These are phyloP conservation scores for Aspergillus mulundensis DNA, from an alignment of 495 filamentous ascomycete genomes.

Conservation along the genomic window DNA sequence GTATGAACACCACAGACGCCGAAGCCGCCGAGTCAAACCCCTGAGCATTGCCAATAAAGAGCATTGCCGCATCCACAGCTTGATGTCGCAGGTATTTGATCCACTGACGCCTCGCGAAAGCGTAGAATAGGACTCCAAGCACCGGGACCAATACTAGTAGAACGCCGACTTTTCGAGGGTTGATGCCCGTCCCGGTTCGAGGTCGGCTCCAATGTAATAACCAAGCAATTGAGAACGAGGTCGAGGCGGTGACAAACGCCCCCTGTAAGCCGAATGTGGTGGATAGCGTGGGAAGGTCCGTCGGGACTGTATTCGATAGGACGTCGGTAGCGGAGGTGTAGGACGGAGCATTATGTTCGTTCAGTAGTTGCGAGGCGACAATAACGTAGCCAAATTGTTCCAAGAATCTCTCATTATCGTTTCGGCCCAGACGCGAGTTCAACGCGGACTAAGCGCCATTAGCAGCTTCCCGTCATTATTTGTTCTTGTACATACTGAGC, in stretches of 20 bases:
- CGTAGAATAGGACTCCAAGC: conserved; percentile 57
- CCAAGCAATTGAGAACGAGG: conserved; percentile 69
- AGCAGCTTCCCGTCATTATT: conserved; percentile 2
- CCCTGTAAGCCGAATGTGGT: conserved; percentile 47
- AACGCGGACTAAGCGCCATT: conserved; percentile 36
- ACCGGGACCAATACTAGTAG: conserved; percentile 54
- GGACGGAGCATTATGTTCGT: conserved; percentile 53
- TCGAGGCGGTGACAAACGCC: conserved; percentile 46
- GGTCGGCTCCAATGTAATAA: conserved; percentile 62
- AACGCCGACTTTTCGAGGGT: conserved; percentile 49
- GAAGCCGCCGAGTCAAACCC: conserved; percentile 78
- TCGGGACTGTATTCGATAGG: conserved; percentile 28
- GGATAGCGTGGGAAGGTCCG: conserved; percentile 38
- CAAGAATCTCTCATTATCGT: conserved; percentile 82
- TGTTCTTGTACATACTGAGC: conserved; percentile 47
- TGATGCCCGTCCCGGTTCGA: conserved; percentile 30
- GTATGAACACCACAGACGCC: conserved; percentile 79
- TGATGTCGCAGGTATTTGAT: conserved; percentile 76
- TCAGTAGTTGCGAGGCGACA: conserved; percentile 87
- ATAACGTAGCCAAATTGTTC: conserved; percentile 96
- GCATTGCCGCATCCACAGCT: conserved; percentile 67
- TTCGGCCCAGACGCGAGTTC: conserved; percentile 73
- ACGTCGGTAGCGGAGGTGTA: conserved; percentile 44
- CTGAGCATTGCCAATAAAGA: conserved; percentile 71
- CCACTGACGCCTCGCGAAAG: conserved; percentile 77